Evolutionary conservation across 2,329 filamentous ascomycete species (phyloP).

Genomic region (Cryphonectria naterciae): DNA sequence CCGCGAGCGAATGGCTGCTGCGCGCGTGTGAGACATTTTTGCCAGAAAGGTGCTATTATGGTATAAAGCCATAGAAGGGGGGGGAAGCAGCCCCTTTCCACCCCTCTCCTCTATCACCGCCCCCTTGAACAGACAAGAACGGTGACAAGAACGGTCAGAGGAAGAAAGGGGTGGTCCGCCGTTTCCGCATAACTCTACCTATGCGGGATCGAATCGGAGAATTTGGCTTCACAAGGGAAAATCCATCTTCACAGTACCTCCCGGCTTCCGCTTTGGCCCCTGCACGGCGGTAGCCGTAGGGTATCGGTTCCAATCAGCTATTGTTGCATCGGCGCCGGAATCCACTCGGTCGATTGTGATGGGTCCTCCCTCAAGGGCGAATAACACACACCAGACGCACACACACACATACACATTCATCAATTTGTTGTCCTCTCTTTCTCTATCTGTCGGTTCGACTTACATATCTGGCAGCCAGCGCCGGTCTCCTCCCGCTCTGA

Average conservation of each 20-base stretch:
- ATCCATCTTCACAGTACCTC: background rate
- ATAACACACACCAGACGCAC: background rate
- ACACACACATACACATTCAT: background rate
- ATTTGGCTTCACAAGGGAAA: background rate
- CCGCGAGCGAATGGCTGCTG: background rate
- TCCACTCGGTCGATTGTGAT: conserved; percentile 5
- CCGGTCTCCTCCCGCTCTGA: background rate
- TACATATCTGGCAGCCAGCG: background rate
- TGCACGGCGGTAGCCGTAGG: conserved; percentile 16
- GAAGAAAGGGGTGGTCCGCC: background rate
- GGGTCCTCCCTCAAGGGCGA: background rate
- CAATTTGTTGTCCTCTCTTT: background rate
- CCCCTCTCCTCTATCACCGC: background rate
- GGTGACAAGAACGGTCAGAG: background rate
- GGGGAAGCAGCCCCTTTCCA: too few species aligned
- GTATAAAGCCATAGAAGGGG: background rate
- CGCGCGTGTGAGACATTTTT: background rate
- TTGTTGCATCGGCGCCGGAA: background rate
- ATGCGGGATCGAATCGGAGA: conserved; percentile 4
- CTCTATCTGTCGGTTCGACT: background rate
- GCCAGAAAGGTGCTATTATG: background rate
- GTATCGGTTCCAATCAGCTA: conserved; percentile 14
- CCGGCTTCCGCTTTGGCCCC: conserved; percentile 5
- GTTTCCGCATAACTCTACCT: background rate
- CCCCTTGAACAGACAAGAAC: background rate